phyloP scores from a whole-genome alignment of 768 basidiomycete species.

The Mycena galopus region DNA sequence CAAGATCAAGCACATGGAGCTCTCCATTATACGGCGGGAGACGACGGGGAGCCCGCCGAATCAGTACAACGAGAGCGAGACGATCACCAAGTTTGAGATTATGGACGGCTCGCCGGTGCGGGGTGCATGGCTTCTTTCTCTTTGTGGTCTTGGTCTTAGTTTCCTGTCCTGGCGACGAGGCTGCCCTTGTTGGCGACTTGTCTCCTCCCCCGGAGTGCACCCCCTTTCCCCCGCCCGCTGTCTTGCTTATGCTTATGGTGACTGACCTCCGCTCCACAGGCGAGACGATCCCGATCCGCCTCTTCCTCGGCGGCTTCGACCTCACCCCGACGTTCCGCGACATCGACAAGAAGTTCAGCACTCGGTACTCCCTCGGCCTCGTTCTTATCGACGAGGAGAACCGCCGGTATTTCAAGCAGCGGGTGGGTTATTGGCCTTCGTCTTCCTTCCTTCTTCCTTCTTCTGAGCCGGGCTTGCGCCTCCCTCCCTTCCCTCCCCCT shows the following conservation, averaged over 20 bases:
- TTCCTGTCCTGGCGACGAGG: no score
- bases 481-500: not conserved
- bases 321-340: slow-evolving; percentile 98
- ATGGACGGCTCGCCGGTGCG: slow-evolving; percentile 99
- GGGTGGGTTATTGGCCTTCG: slow-evolving; percentile 71
- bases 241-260: not conserved
- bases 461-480: not conserved
- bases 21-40: slow-evolving; percentile 97
- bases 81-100: slow-evolving; percentile 99
- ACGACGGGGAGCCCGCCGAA: slow-evolving; percentile 99
- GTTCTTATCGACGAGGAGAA: slow-evolving; percentile 99
- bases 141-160: not conserved
- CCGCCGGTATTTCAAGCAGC: slow-evolving; percentile 97
- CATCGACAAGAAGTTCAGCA: slow-evolving; percentile 99
- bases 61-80: slow-evolving; percentile 98
- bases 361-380: slow-evolving; percentile 95
- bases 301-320: slow-evolving; percentile 98
- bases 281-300: slow-evolving; percentile 97
- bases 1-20: slow-evolving; percentile 99
- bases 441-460: not conserved
- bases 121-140: slow-evolving; percentile 65
- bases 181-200: no score
- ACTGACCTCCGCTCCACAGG: slow-evolving; percentile 60
- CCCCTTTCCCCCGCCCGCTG: not conserved
- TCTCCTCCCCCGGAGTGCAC: no score